Evolutionary conservation across 2,329 filamentous ascomycete genomes (phyloP).

Genomic region (Fusarium protoensiforme): DNA sequence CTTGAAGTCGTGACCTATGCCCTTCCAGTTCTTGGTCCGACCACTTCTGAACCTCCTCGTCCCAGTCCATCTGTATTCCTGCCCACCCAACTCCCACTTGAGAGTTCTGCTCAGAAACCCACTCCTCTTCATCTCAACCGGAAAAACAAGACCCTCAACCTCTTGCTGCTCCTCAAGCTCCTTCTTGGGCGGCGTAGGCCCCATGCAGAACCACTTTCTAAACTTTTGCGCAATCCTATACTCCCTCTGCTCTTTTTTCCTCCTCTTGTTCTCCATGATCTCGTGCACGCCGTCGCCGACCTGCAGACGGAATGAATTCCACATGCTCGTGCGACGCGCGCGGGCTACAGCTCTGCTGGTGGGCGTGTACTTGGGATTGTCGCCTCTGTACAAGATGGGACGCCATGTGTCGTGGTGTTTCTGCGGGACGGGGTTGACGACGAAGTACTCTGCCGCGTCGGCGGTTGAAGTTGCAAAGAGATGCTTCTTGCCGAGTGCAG

Average conservation of each 20-base stretch:
- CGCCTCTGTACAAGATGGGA: constrained; percentile 27
- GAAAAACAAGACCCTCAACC: constrained; percentile 3
- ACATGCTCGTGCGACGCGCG: constrained; percentile 14
- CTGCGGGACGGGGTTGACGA: constrained; percentile 29
- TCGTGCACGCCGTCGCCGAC: constrained; percentile 24
- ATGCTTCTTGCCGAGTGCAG: constrained; percentile 18
- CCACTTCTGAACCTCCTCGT: constrained; percentile 9
- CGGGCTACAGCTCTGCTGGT: constrained; percentile 12
- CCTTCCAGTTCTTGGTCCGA: constrained; percentile 1
- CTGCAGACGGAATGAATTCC: constrained; percentile 29
- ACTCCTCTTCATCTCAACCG: neutral
- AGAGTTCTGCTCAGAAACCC: constrained; percentile 3
- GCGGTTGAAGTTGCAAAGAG: constrained; percentile 10
- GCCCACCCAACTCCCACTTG: constrained; percentile 12
- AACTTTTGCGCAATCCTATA: neutral
- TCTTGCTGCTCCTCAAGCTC: constrained; percentile 5
- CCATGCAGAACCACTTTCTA: constrained; percentile 9
- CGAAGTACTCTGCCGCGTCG: constrained; percentile 16
- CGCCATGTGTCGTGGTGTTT: constrained; percentile 26
- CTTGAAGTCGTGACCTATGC: constrained; percentile 19
- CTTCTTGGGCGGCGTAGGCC: constrained; percentile 3
- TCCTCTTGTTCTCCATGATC: constrained; percentile 19
- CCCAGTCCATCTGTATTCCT: constrained; percentile 16
- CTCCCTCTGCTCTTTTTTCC: neutral
- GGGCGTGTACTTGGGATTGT: constrained; percentile 31